Percentiles rank a stretch among this genome's conserved stretches.
These are phyloP conservation scores for Curvularia spicifera DNA, from an alignment of 2,329 filamentous ascomycete species.

Conservation along the genomic window DNA sequence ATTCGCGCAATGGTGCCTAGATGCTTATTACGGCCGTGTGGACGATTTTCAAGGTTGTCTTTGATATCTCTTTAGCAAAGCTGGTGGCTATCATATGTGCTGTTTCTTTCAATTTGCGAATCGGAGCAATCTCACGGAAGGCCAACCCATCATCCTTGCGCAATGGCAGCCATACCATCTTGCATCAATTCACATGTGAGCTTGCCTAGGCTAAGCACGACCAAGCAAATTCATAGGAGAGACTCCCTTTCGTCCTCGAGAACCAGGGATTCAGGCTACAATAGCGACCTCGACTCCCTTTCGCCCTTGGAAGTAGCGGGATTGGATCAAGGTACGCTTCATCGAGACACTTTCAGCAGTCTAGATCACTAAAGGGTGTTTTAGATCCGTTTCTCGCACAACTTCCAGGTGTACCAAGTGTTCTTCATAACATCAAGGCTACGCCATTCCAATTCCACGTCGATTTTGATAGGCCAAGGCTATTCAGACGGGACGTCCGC, in stretches of 20 bases:
- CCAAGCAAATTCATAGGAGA: slow-evolving; percentile 27
- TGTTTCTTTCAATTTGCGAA: slow-evolving; percentile 8
- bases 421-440: slow-evolving; percentile 12
- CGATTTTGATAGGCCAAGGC: slow-evolving; percentile 6
- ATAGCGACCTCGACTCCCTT: slow-evolving; percentile 37
- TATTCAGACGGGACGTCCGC: background rate
- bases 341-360: background rate
- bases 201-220: slow-evolving; percentile 29
- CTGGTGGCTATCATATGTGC: background rate
- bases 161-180: slow-evolving; percentile 21
- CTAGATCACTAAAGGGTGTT: slow-evolving; percentile 13
- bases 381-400: slow-evolving; percentile 14
- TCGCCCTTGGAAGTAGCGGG: slow-evolving; percentile 33
- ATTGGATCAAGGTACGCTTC: slow-evolving; percentile 25
- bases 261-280: slow-evolving; percentile 43
- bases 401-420: slow-evolving; percentile 13
- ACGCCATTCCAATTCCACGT: slow-evolving; percentile 17
- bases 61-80: background rate
- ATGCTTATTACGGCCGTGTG: slow-evolving; percentile 20
- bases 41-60: slow-evolving; percentile 15
- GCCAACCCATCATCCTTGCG: slow-evolving; percentile 11
- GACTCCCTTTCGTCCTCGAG: slow-evolving; percentile 38
- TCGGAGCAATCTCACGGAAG: slow-evolving; percentile 2
- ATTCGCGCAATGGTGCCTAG: slow-evolving; percentile 21
- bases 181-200: slow-evolving; percentile 12